phyloP scores from a whole-genome alignment of 768 basidiomycete species.

The Mycena vitilis region DNA sequence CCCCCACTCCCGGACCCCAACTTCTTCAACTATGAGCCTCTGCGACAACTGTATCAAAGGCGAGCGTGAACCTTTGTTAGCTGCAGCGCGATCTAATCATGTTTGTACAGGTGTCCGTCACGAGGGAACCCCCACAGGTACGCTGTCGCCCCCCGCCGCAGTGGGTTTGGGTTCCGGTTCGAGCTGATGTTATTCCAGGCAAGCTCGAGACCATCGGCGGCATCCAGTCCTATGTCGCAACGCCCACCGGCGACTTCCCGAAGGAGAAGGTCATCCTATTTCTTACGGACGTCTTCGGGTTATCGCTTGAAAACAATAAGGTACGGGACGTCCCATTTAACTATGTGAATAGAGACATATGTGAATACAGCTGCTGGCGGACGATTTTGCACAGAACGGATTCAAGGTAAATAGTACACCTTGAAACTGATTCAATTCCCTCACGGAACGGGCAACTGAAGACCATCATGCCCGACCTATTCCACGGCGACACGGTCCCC shows the following conservation, averaged over 20 bases:
- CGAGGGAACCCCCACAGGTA: conserved; percentile 58
- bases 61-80: conserved; percentile 38
- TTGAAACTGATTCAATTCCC: background rate
- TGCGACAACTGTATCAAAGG: conserved; percentile 69
- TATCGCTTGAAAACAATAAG: conserved; percentile 37
- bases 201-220: conserved; percentile 51
- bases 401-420: conserved; percentile 6
- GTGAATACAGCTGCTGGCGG: conserved; percentile 6
- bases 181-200: conserved; percentile 23
- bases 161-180: no score
- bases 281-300: conserved; percentile 56
- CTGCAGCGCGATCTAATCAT: background rate
- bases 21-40: no score
- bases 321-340: background rate
- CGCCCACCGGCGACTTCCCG: conserved; percentile 51
- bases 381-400: conserved; percentile 25
- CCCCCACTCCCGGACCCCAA: no score
- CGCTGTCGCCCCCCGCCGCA: no score
- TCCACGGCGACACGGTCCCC: conserved; percentile 50
- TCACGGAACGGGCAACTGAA: background rate
- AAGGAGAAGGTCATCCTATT: conserved; percentile 60
- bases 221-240: conserved; percentile 55
- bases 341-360: background rate
- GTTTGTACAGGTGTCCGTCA: conserved; percentile 57
- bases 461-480: conserved; percentile 47